Evolutionary conservation across 805 yeast genomes (phyloP).

Genomic region (Suhomyces sp.): DNA sequence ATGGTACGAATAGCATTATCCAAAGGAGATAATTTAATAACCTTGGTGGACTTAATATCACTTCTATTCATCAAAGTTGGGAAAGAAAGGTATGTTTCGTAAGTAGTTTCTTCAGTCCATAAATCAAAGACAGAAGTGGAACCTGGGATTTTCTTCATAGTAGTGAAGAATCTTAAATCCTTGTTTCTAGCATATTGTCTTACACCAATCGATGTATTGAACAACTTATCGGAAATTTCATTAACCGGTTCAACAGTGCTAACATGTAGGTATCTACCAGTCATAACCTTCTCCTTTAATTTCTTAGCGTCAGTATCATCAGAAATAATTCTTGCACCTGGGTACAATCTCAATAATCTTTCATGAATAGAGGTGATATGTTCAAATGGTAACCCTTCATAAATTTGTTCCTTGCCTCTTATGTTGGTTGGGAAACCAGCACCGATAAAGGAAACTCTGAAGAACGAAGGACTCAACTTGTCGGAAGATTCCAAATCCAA

Average conservation of each 20-base stretch:
- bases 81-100: constrained; percentile 71
- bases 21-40: constrained; percentile 71
- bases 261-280: constrained; percentile 74
- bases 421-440: constrained; percentile 78
- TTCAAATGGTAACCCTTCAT: constrained; percentile 85
- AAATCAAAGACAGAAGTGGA: constrained; percentile 67
- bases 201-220: constrained; percentile 57
- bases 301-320: constrained; percentile 57
- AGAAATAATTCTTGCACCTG: constrained; percentile 73
- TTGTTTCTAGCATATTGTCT: constrained; percentile 74
- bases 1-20: constrained; percentile 76
- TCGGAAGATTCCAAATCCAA: constrained; percentile 65
- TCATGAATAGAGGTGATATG: constrained; percentile 82
- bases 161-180: constrained; percentile 67
- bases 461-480: constrained; percentile 72
- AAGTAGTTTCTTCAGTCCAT: constrained; percentile 88
- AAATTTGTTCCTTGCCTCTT: constrained; percentile 74
- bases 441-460: constrained; percentile 78
- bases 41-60: constrained; percentile 53
- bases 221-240: constrained; percentile 47
- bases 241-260: constrained; percentile 69
- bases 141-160: constrained; percentile 71
- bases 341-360: constrained; percentile 69
- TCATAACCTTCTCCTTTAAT: constrained; percentile 49
- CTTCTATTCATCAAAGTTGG: constrained; percentile 87